Conservation (phyloP, 108 stramenopile species). For the Craspedostauros australis region DNA sequence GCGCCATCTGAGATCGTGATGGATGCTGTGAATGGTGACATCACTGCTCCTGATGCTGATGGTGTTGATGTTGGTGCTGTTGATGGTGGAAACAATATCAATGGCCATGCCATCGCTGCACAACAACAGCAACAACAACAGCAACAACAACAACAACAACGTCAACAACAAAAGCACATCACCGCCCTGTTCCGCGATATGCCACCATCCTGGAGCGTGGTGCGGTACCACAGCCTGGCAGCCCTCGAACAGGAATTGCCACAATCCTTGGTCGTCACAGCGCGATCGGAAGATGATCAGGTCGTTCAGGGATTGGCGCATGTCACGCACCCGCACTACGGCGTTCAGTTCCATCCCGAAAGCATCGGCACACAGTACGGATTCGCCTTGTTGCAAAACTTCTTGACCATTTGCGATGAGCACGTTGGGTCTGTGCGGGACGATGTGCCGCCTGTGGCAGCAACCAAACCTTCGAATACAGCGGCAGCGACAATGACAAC, state of each 20-base stretch:
- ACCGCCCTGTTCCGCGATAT: conserved; percentile 31
- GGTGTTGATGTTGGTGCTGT: no score
- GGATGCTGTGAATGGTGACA: no score
- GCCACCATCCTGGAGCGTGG: conserved; percentile 52
- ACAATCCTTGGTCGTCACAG: conserved; percentile 16
- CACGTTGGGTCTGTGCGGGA: no score
- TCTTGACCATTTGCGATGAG: conserved; percentile 35
- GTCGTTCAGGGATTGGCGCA: conserved; percentile 83
- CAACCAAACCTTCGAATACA: no score
- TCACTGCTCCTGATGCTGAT: no score
- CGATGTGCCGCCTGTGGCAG: no score
- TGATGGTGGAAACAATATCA: background rate
- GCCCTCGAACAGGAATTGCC: conserved; percentile 19
- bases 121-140: background rate
- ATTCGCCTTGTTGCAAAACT: conserved; percentile 46
- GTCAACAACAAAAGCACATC: background rate
- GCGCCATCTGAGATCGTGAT: no score
- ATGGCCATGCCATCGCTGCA: background rate
- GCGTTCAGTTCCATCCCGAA: conserved; percentile 96
- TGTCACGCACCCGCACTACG: conserved; percentile 73
- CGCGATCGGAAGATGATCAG: conserved; percentile 10
- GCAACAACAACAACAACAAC: background rate
- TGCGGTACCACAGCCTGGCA: conserved; percentile 91
- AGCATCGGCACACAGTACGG: conserved; percentile 80
- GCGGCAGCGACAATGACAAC: background rate